Evolutionary conservation across 257 asterid genomes (phyloP).

Genomic region (Handroanthus guayacan): DNA sequence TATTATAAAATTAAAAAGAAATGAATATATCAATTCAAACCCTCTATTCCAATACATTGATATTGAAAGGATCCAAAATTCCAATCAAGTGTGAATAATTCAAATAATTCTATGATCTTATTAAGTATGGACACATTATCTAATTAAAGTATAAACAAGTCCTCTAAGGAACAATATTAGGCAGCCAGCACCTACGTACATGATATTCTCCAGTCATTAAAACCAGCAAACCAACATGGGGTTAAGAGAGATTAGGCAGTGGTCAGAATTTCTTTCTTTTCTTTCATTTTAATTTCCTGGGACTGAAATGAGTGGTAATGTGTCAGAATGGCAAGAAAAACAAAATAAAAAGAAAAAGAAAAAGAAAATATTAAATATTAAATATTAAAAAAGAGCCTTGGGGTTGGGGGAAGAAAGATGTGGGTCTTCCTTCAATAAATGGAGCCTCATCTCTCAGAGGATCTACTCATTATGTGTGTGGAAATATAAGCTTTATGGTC

Average conservation of each 20-base stretch:
- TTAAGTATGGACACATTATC: neutral
- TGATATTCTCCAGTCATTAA: neutral
- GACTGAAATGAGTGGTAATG: slow-evolving; percentile 66
- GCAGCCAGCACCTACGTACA: no score
- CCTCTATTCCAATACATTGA: no score
- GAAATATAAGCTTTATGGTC: slow-evolving; percentile 55
- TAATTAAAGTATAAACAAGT: neutral
- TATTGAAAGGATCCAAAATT: no score
- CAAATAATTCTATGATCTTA: neutral
- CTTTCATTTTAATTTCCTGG: slow-evolving; percentile 39
- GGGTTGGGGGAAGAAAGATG: slow-evolving; percentile 45
- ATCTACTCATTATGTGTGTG: slow-evolving; percentile 65
- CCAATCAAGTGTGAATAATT: neutral
- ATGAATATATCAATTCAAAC: no score
- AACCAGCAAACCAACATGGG: slow-evolving; percentile 7
- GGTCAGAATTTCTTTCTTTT: slow-evolving; percentile 2
- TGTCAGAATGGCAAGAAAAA: slow-evolving; percentile 61
- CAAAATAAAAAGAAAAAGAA: neutral
- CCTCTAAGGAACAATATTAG: neutral
- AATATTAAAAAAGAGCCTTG: neutral
- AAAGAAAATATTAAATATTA: no score
- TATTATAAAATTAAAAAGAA: no score
- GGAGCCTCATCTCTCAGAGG: slow-evolving; percentile 51
- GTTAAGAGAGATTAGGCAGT: slow-evolving; percentile 11
- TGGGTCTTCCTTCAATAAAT: slow-evolving; percentile 45